phyloP scores from a whole-genome alignment of 2,329 filamentous ascomycete species.

The Macrophomina pseudophaseolina region DNA sequence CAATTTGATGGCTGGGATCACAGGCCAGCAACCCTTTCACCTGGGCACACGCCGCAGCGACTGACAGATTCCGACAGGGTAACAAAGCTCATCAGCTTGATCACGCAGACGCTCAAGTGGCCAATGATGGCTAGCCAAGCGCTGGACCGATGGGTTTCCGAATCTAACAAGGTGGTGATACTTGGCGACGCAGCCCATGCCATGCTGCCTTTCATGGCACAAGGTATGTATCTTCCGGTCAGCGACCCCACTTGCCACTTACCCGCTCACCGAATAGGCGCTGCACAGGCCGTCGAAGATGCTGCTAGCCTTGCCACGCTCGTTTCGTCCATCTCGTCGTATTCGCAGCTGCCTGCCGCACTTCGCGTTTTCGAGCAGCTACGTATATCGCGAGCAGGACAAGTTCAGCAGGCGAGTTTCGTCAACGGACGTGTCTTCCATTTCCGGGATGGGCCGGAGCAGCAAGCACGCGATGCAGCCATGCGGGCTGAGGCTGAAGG shows the following conservation, averaged over 20 bases:
- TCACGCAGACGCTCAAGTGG: constrained; percentile 33
- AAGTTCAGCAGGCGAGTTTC: constrained; percentile 53
- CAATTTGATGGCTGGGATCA: constrained; percentile 69
- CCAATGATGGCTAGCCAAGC: constrained; percentile 30
- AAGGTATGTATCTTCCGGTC: constrained; percentile 35
- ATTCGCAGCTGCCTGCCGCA: constrained; percentile 37
- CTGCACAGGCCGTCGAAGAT: constrained; percentile 70
- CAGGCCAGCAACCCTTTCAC: constrained; percentile 43
- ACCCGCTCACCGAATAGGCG: constrained; percentile 35
- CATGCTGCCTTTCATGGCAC: constrained; percentile 34
- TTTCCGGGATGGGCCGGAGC: constrained; percentile 34
- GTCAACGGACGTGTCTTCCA: constrained; percentile 57
- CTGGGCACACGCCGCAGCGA: neutral
- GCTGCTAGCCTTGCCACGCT: constrained; percentile 64
- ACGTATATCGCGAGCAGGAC: constrained; percentile 40
- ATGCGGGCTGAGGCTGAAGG: constrained; percentile 29
- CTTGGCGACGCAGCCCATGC: constrained; percentile 34
- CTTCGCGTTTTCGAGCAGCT: constrained; percentile 48
- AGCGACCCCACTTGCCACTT: neutral
- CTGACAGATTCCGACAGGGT: constrained; percentile 29
- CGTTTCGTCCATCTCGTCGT: constrained; percentile 37
- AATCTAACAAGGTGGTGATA: constrained; percentile 29
- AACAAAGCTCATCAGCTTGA: constrained; percentile 37
- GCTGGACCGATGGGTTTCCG: constrained; percentile 30
- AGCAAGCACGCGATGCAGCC: constrained; percentile 31